Base-by-base conservation (phyloP, 2,329 filamentous ascomycete genomes). In the Beauveria brongniartii region DNA sequence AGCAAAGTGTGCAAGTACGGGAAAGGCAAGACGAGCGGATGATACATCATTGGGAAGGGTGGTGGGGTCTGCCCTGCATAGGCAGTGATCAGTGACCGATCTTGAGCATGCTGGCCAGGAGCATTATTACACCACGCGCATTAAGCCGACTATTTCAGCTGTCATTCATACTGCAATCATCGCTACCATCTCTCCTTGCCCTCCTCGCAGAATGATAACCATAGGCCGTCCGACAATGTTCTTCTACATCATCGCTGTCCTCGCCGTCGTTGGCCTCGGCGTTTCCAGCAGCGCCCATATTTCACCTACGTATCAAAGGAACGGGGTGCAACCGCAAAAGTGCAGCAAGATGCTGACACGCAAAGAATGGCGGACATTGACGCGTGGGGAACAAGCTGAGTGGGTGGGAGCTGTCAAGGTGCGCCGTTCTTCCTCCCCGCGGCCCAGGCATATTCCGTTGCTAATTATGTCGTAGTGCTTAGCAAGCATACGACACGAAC, bases 351-450 rank as follows among this genome's bases (percentile, higher is more conserved):
- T 55, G 8, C 37, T 46, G 16, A 8, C 18, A 14, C 53, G 53
- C 53, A 55, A 46, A 9, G 53, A 55, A 46, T 55, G 53, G 53
- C 53, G 53, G 24, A 55, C 16, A 2, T 55, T 55, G 43, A 44
- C 40, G 14, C 20, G 34, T 10, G 20, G 40, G 14, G 53, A 55
- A n/a, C 28, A 55, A 34, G 0, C 22, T 34, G 22, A 28, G 53
- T 55, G 53, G 53, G 14, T 55, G 7, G 53, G 53, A 55, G 53
- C 53, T 30, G 53, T 55, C 24, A 55, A 55, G 40, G 53, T 55
- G 53, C 5, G 53, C 37, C 40, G 1, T 46, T 37, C 24, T 30
- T 22, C 8, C 16, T 44, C 26, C 24, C 20, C 16, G 6, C 30
- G 5, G 10, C 24, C 24, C 3, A n/a, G 20, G 16, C 24, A 9